Evolutionary conservation across 1,284 basidiomycete species (phyloP).

Genomic region (Trichosporon sp.): DNA sequence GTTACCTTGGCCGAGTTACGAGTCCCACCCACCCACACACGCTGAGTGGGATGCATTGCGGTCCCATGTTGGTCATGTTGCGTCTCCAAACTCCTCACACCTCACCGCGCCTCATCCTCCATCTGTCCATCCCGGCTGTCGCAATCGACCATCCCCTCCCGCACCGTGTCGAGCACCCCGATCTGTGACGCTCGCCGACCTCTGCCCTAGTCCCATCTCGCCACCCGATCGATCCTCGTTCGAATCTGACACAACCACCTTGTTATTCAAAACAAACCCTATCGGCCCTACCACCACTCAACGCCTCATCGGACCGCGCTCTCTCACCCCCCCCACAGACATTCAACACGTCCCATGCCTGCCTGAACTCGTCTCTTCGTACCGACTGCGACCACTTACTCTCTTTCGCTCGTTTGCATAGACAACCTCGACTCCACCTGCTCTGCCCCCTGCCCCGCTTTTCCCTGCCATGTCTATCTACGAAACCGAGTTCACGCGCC

Average conservation of each 20-base stretch:
- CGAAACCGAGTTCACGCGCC: constrained; percentile 48
- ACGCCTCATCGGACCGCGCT: constrained; percentile 1
- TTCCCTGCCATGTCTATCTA: constrained; percentile 34
- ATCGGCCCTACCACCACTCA: not conserved
- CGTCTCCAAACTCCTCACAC: not conserved
- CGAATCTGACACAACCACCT: constrained; percentile 3
- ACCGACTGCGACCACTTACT: not conserved
- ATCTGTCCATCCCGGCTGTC: constrained; percentile 10
- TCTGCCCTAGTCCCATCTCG: not conserved
- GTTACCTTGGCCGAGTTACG: not conserved
- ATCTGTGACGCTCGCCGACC: not conserved
- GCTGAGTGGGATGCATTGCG: not conserved
- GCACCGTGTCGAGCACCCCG: constrained; percentile 4
- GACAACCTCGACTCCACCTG: not conserved
- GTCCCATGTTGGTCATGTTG: not conserved
- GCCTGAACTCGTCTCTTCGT: not conserved
- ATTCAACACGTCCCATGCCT: not conserved
- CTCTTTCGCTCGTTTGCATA: not conserved
- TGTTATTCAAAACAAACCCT: constrained; percentile 18
- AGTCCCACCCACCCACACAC: not conserved
- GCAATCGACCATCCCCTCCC: not conserved
- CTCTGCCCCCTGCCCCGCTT: not conserved
- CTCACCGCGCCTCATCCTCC: not conserved
- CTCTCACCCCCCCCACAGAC: not conserved
- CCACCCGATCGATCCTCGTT: constrained; percentile 2